Base-by-base conservation (phyloP, 2,329 filamentous ascomycete species). In the Penicillium nordicum region DNA sequence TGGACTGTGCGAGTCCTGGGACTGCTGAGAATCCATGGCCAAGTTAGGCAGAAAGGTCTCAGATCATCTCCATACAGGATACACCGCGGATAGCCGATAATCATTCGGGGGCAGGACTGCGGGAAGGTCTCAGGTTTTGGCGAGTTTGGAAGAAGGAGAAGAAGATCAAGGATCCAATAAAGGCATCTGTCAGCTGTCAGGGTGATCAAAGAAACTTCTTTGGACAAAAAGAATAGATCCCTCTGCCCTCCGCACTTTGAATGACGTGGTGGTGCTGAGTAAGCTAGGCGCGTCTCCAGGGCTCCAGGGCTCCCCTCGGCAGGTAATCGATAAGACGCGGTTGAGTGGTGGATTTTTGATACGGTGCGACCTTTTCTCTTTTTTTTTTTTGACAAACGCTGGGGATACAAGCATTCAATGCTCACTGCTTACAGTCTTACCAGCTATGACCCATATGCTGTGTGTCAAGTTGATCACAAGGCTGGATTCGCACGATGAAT, bases 1-100 rank as follows among this genome's bases (percentile, higher is more conserved):
- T 36, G 77, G 77, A 61, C 77, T 79, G 18, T 72, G 66, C 29
- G 69, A 70, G 55, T 71, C 75, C 57, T 71, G 70, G 32, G 67
- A 69, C 53, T 66, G 69, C 38, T 73, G 69, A 38, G 72, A 69
- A 60, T 71, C 69, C 74, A 76, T 77, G 43, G 36, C 40, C 21
- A 36, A 32, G 53, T 62, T 48, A 58, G 49, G 57, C 50, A 49
- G 43, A 51, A 54, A 57, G 53, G 32, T 60, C 48, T 59, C 57
- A 45, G 44, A 58, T 62, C 52, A 53, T 58, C 45, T 54, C 57
- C 55, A 46, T 57, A 53, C 32, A 45, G 47, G 40, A 44, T 46
- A 37, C 43, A 45, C 44, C 25, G 34, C 34, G 45, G 34, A 41
- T 51, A 50, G 29, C 55, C 44, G 46, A 38, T 36, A 44, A 38